Evolutionary conservation across 2,329 filamentous ascomycete species (phyloP).

Genomic region (Tothia fuscella): DNA sequence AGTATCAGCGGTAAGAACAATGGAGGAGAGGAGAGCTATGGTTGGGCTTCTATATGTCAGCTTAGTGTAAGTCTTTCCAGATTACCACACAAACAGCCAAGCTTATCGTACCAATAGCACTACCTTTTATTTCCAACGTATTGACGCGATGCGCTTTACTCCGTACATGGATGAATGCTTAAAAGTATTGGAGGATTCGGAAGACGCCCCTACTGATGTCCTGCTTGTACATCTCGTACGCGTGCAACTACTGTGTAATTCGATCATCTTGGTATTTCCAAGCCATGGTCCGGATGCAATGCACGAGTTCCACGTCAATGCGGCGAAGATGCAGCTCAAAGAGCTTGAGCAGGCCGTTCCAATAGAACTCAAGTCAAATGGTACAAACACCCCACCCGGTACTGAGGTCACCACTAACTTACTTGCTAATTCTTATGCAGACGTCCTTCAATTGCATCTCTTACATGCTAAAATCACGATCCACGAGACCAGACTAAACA

Average conservation of each 20-base stretch:
- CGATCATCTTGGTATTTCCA: slow-evolving; percentile 15
- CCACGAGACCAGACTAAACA: slow-evolving; percentile 6
- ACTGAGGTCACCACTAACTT: neutral
- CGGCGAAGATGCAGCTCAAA: neutral
- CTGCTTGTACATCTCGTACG: slow-evolving; percentile 34
- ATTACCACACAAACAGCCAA: slow-evolving; percentile 15
- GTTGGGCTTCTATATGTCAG: slow-evolving; percentile 37
- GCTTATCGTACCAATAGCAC: slow-evolving; percentile 19
- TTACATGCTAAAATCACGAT: neutral
- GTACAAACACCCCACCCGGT: neutral
- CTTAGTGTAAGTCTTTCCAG: slow-evolving; percentile 22
- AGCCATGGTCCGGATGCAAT: slow-evolving; percentile 3
- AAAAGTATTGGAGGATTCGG: slow-evolving; percentile 31
- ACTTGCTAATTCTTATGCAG: neutral
- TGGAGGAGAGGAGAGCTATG: slow-evolving; percentile 39
- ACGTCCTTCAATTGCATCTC: slow-evolving; percentile 1
- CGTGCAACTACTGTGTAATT: slow-evolving; percentile 18
- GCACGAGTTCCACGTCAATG: slow-evolving; percentile 13
- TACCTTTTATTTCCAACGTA: slow-evolving; percentile 33
- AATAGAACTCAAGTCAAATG: neutral
- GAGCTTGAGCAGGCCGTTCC: slow-evolving; percentile 2
- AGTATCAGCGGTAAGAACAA: slow-evolving; percentile 23
- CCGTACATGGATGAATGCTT: slow-evolving; percentile 47
- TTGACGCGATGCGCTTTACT: slow-evolving; percentile 45
- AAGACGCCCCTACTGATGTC: slow-evolving; percentile 39